Base-by-base conservation (phyloP, 768 basidiomycete genomes). In the Lentinula guzmanii region DNA sequence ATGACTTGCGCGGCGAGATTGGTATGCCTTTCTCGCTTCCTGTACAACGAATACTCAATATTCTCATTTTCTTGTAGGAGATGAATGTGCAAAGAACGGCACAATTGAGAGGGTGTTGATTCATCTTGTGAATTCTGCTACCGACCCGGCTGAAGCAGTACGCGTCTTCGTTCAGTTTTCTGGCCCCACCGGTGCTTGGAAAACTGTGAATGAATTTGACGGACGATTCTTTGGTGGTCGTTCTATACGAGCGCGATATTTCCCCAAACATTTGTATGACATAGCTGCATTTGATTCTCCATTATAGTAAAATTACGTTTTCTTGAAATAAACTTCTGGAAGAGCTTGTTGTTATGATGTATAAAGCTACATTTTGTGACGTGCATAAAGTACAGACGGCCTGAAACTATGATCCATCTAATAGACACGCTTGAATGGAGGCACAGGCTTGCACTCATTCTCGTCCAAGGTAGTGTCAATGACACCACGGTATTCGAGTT, bases 361-460 rank as follows among this genome's bases (percentile, higher is more conserved):
- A 48, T 48, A 48, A 21, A 46, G 45, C 45, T 52, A 52, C 51
- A 52, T 52, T 41, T 37, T 53, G 28, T 53, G 37, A 37, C 21
- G 46, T 48, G 46, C 18, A 18, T 24, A 48, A 8, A n/a, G 46
- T 48, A 48, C 46, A 48, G 4, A 48, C 5, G 21, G 21, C 18
- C 37, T 34, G 8, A 24, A 28, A 15, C 5, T 13, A 24, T 33
- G 28, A 24, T 24, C 21, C 15, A 64, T 68, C 74, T 82, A 95
- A 76, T 95, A 96, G 60, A 91, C 91, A 74, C 94, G 92, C 83
- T 96, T 96, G 86, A 97, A 97, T 13, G 96, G 96, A 65, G 96
- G 96, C 37, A 98, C 93, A 43, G 90, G 70, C 81, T 95, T 96
- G 89, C 95, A 96, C 79, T 98, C 96, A 69, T 85, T 89, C 78